Percentiles rank a stretch among this genome's conserved stretches.
phyloP scores from a whole-genome alignment of 2,329 filamentous ascomycete species.

The Cladophialophora immunda region DNA sequence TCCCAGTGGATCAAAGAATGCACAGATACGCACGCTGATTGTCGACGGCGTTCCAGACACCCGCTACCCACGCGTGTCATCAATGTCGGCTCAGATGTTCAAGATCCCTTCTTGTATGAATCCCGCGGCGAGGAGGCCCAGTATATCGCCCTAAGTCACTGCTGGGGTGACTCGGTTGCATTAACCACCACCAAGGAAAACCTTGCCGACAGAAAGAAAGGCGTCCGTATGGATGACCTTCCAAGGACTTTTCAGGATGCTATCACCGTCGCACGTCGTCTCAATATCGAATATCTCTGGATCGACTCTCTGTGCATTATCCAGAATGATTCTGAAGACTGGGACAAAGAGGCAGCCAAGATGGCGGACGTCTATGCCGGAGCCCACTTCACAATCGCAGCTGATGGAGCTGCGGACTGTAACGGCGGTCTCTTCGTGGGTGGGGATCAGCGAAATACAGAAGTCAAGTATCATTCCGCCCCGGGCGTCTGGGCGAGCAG shows the following conservation, averaged over 20 bases:
- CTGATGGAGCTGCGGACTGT: not conserved
- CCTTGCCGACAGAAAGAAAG: not conserved
- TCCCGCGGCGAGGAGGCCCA: too few relatives aligned
- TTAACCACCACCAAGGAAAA: not conserved
- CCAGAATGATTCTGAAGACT: constrained; percentile 8
- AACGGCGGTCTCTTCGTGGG: too few relatives aligned
- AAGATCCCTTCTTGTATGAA: too few relatives aligned
- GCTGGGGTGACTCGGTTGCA: not conserved
- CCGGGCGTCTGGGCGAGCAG: too few relatives aligned
- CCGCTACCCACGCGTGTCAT: too few relatives aligned
- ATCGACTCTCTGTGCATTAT: constrained; percentile 17
- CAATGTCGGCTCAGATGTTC: too few relatives aligned
- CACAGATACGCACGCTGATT: too few relatives aligned
- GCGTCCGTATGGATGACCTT: not conserved
- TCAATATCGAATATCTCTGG: constrained; percentile 10
- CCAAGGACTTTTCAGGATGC: constrained; percentile 9
- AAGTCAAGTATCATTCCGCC: too few relatives aligned
- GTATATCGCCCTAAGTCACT: constrained; percentile 3
- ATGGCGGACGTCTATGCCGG: constrained; percentile 10
- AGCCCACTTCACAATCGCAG: constrained; percentile 9
- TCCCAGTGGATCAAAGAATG: too few relatives aligned
- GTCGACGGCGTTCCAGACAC: too few relatives aligned
- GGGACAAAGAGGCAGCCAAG: constrained; percentile 6
- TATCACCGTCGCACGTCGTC: not conserved
- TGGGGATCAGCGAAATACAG: too few relatives aligned